Evolutionary conservation across 805 yeast species (phyloP), one percentile per base, ranked within the genome.

Genomic region (Candida silvicultrix): DNA sequence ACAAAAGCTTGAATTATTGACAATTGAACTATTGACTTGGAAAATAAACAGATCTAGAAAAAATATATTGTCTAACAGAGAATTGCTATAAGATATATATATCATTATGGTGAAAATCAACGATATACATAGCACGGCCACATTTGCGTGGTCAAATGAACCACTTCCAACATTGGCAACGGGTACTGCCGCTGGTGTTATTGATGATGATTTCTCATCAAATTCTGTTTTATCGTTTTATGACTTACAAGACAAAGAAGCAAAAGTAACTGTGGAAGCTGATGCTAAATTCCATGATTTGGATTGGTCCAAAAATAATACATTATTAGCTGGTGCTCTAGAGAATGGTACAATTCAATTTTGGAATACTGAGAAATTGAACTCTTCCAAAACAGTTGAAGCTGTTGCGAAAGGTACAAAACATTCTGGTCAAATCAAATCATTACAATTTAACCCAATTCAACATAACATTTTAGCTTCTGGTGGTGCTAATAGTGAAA

Each of bases 161-260:
- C 64, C 65, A 44, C 67, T 81, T 50, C 97, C 97, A 16, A 66
- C 78, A 45, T 63, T 94, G 53, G 97, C 89, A 20, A 80, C 96
- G 2, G 99, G 97, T 20, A 85, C 97, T 0, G 85, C 88, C n/a
- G 90, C 98, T 0, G 98, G 98, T 8, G 95, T 97, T 14, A 85
- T 94, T 56, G 97, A 89, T 62, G 86, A 85, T 38, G 81, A 84
- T 61, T 90, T 90, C 65, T 81, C 90, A 37, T 80, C 94, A 19
- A 74, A 81, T 25, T 81, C 97, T 2, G 66, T 76, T n/a, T 68
- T 94, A 47, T 90, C 89, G 57, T 71, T 94, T 49, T 85, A 95
- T 86, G 81, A 85, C 49, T 74, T 86, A 10, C 48, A 62, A 31
- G 56, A 55, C 14, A 52, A 60, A 36, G 58, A 66, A 18, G 77